Evolutionary conservation across 192 early-diverging fungal genomes (phyloP), one percentile per base, ranked within the genome.

Genomic region (Podila epicladia): DNA sequence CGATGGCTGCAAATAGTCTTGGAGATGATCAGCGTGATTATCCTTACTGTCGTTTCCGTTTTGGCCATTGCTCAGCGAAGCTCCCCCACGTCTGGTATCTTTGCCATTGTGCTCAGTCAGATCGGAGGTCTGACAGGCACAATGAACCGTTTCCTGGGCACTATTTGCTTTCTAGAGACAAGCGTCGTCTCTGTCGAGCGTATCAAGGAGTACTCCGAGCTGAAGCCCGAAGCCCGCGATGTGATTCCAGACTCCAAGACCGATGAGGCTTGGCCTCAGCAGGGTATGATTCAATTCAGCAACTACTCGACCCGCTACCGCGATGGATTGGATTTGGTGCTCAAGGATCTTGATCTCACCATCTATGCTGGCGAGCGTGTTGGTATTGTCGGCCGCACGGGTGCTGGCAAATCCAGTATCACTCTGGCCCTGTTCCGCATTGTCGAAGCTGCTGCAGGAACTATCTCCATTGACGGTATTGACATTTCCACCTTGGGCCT

Each of bases 331-430:
- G 92, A 92, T 71, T 78, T 93, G 48, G 94, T 71, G 2, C 48
- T 71, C 11, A 48, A 51, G 20, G 29, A 53, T n/a, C 68, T 87
- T 2, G 82, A 80, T 53, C 4, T 69, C n/a, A 15, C 15, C 19
- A 62, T 66, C 29, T 51, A 53, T 6, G 53, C 51, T 29, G 74
- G 67, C 32, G 64, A 79, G 37, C 84, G 66, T 50, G 72, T 75
- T 28, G 69, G 83, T 48, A 77, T 86, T 55, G 77, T 73, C 15
- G 59, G 59, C 26, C 20, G 90, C 9, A 92, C 90, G 5, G 95
- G 95, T 9, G 92, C 94, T 13, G 94, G 94, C n/a, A 96, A 96
- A 70, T 89, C 90, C 5, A 89, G 93, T 5, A 75, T 95, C 24
- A 84, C 87, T 22, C 74, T 93, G 53, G 87, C 89, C 1, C 82